A percentile compares a stretch with the other conserved stretches of the same genome.
Conservation (phyloP, 176 grass and related monocot species). For the Oryza longistaminata region DNA sequence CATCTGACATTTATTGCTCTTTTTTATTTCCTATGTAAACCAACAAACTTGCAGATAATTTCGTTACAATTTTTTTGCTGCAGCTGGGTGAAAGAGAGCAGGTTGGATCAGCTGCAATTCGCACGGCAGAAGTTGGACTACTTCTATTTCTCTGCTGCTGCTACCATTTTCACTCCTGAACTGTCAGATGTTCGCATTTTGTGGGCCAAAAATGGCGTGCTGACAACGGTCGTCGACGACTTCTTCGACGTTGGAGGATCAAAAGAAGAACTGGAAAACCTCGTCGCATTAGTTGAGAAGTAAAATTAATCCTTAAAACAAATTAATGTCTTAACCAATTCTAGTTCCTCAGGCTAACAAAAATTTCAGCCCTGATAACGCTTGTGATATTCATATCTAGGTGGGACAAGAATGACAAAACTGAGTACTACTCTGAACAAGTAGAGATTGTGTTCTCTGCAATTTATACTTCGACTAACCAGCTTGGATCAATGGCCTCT, state of each 20-base stretch:
- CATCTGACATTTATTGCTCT: background rate
- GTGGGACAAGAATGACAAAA: slow-evolving; percentile 54
- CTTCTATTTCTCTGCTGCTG: slow-evolving; percentile 59
- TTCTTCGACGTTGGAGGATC: slow-evolving; percentile 64
- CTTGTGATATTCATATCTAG: slow-evolving; percentile 16
- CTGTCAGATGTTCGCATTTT: slow-evolving; percentile 55
- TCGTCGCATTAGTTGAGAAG: slow-evolving; percentile 55
- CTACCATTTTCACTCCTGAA: slow-evolving; percentile 52
- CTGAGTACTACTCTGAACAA: slow-evolving; percentile 50
- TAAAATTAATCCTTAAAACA: slow-evolving; percentile 4
- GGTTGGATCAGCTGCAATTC: slow-evolving; percentile 58
- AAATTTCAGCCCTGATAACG: background rate
- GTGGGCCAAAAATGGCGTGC: slow-evolving; percentile 53
- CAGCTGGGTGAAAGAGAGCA: slow-evolving; percentile 70
- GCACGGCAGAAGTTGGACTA: slow-evolving; percentile 59
- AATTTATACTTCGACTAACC: slow-evolving; percentile 41
- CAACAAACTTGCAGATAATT: background rate
- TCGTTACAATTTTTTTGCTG: background rate
- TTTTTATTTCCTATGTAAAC: background rate
- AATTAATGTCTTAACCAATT: background rate
- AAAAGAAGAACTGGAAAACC: slow-evolving; percentile 52
- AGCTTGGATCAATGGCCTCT: slow-evolving; percentile 49
- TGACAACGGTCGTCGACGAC: slow-evolving; percentile 56
- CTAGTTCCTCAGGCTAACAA: background rate
- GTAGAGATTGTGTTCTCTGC: slow-evolving; percentile 62